Evolutionary conservation across 768 basidiomycete genomes (phyloP), one percentile per base, ranked within the genome.

Genomic region (Lyophyllum decastes): DNA sequence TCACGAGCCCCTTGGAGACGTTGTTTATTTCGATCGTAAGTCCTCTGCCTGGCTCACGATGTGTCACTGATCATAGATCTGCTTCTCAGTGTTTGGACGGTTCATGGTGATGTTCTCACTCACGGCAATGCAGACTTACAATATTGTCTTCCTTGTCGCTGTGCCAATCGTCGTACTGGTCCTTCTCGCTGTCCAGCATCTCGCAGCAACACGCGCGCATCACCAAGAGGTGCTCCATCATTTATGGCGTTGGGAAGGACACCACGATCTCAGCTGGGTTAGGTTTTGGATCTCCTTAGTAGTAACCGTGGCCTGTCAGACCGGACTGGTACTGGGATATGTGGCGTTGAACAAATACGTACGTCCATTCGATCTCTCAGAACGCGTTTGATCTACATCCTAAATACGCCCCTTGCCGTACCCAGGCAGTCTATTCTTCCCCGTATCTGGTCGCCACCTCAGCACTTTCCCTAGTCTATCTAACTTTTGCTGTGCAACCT

Each of bases 21-120:
- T 73, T 2, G 86, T 90, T 4, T 92, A 90, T 70, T 90, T 92
- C 64, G 92, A 93, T 64, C 45, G 92, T 92, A 63, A 70, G 88
- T 53, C 30, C 12, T 47, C 21, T 55, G 17, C 16, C n/a, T 26
- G 34, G 8, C 22, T n/a, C 7, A 33, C 46, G 22, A 16, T 48
- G 8, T 24, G 12, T 51, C 11, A 47, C 25, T 53, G n/a, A 58
- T 10, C 5, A 30, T 30, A 52, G 44, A 51, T 22, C 41, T 40
- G 5, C 57, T 52, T 24, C 10, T 22, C 27, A 91, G 90, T 92
- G 17, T 86, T 90, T 61, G 84, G 82, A 52, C 60, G 70, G 1
- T 59, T 75, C 11, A 67, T 92, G 48, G 63, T 90, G 2, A 67
- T 88, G 0, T 82, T 92, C 64, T 72, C 84, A 0, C 71, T 86